Evolutionary conservation across 2,329 filamentous ascomycete species (phyloP), one percentile per base, ranked within the genome.

Genomic region (Colletotrichum coccodes): DNA sequence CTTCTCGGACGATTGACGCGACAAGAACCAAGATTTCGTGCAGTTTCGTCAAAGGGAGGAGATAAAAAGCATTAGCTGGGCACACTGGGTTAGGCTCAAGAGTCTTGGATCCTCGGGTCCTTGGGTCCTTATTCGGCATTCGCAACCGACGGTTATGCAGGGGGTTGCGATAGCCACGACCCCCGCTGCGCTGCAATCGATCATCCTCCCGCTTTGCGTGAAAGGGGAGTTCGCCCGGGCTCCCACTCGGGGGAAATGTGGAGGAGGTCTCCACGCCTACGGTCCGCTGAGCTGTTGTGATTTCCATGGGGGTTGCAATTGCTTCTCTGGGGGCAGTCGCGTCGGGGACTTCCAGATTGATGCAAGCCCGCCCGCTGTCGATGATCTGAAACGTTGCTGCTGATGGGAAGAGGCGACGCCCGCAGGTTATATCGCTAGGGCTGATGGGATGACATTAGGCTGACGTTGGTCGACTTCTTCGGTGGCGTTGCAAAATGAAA

Each of bases 141-240:
- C 60, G 61, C 47, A 69, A 60, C 61, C 61, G 66, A 66, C 40
- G 23, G 21, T 44, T 21, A 52, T 60, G 54, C 61, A 66, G 54
- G 66, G 57, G 54, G 63, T 60, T 53, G n/a, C 49, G 34, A 68
- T 65, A 50, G 54, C 61, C 38, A 65, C 53, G 53, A 44, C 44
- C 36, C 65, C 62, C 47, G 49, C 53, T 34, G 34, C 9, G 18
- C 32, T 47, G 54, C 36, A 65, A 66, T 69, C 61, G 66, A 69
- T 69, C 61, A 69, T 56, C 66, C 40, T 69, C 66, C 61, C 61
- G 49, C 49, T 28, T 68, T 69, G 56, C 54, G 66, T 56, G 61
- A 66, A 69, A 69, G 61, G 61, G 66, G 62, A 69, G 66, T 56
- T 65, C 61, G 42, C 60, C 66, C 66, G 66, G 65, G 66, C 66